Percentiles rank a stretch among this genome's conserved stretches.
Conservation (phyloP, 2,329 filamentous ascomycete species). For the Fusarium kyushuense region DNA sequence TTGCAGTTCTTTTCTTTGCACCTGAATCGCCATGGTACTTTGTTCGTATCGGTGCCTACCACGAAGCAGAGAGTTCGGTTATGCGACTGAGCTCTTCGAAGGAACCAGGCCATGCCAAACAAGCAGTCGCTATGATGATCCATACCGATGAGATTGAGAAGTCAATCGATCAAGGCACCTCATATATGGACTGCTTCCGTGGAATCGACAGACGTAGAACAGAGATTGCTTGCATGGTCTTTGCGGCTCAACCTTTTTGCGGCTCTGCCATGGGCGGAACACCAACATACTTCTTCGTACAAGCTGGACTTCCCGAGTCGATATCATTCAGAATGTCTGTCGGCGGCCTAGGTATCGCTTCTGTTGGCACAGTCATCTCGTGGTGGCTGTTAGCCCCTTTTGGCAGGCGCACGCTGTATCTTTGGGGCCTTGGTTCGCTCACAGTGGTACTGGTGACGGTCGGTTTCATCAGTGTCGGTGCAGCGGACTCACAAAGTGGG, state of each 20-base stretch:
- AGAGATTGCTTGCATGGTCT: constrained; percentile 58
- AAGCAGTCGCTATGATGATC: constrained; percentile 69
- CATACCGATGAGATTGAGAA: constrained; percentile 59
- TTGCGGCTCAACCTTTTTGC: constrained; percentile 56
- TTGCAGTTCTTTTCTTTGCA: constrained; percentile 47
- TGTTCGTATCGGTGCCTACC: constrained; percentile 45
- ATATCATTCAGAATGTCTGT: constrained; percentile 37
- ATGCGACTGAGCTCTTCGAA: constrained; percentile 53
- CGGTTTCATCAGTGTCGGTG: constrained; percentile 46
- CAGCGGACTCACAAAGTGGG: constrained; percentile 11
- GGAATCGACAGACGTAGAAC: constrained; percentile 60
- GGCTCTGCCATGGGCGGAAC: constrained; percentile 57
- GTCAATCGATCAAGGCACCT: constrained; percentile 24
- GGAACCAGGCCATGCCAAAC: constrained; percentile 55
- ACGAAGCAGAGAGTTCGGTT: constrained; percentile 44
- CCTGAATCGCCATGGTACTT: constrained; percentile 55
- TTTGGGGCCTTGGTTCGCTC: constrained; percentile 27
- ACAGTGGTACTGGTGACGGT: constrained; percentile 16
- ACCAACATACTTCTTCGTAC: constrained; percentile 62
- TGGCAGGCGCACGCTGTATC: constrained; percentile 32
- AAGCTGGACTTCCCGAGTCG: constrained; percentile 52
- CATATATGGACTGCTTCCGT: constrained; percentile 62
- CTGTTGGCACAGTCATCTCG: constrained; percentile 33
- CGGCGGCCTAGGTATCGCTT: constrained; percentile 36
- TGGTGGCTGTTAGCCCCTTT: constrained; percentile 34